phyloP scores from a whole-genome alignment of 108 stramenopile species.

The Nitzschia putrida region DNA sequence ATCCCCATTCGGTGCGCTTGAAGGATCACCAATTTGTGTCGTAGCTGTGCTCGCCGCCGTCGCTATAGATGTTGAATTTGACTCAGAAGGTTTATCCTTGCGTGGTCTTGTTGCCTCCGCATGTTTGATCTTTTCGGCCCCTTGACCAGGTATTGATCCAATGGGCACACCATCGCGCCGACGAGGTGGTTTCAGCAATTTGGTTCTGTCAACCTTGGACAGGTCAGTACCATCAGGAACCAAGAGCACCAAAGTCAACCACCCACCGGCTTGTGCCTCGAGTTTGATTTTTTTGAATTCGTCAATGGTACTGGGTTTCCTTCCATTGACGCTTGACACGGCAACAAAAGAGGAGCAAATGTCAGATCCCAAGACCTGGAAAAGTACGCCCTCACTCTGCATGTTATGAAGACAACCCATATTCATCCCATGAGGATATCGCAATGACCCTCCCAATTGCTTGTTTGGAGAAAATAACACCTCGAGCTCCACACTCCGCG shows the following conservation, averaged over 20 bases:
- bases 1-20: no score
- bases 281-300: not conserved
- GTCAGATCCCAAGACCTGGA: not conserved
- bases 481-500: not conserved
- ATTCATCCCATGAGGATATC: not conserved
- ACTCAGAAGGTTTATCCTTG: no score
- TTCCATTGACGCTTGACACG: not conserved
- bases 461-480: not conserved
- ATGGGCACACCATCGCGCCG: conserved; percentile 14
- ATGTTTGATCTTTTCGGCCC: no score
- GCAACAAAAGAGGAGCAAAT: not conserved
- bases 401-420: not conserved
- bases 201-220: conserved; percentile 1
- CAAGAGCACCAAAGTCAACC: not conserved
- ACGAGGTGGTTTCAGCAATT: not conserved
- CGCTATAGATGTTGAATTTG: no score
- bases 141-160: no score
- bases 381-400: not conserved
- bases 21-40: no score
- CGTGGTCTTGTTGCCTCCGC: no score
- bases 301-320: not conserved
- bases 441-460: not conserved
- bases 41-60: no score
- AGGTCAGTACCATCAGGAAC: conserved; percentile 10
- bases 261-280: not conserved